These are phyloP conservation scores for Hydrangea macrophylla DNA, from an alignment of 148 eudicot species.

Conservation along the genomic window DNA sequence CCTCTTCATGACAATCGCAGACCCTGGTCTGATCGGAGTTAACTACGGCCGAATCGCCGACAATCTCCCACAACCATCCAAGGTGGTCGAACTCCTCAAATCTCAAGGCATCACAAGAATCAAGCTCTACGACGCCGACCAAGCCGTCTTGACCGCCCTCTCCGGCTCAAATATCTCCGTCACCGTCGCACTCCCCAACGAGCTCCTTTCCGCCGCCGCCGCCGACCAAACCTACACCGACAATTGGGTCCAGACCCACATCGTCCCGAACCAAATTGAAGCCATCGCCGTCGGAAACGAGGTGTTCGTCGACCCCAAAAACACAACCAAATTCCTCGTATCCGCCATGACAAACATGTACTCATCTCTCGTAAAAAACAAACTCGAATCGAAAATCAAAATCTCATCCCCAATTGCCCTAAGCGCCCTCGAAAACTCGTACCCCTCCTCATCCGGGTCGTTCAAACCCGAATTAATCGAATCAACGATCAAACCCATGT, in stretches of 20 bases:
- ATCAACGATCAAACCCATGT: conserved; percentile 65
- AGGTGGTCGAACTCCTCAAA: conserved; percentile 75
- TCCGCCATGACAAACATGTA: conserved; percentile 74
- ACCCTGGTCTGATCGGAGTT: conserved; percentile 54
- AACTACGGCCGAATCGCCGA: conserved; percentile 85
- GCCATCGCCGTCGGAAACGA: conserved; percentile 90
- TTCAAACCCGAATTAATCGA: conserved; percentile 61
- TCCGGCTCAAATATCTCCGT: conserved; percentile 33
- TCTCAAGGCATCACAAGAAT: conserved; percentile 45
- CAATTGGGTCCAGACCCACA: conserved; percentile 54
- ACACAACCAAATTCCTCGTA: conserved; percentile 43
- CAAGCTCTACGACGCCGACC: conserved; percentile 65
- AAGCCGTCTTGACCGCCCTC: conserved; percentile 44
- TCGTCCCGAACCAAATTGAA: conserved; percentile 43
- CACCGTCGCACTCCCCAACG: conserved; percentile 64
- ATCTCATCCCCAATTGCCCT: conserved; percentile 70
- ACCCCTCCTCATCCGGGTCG: conserved; percentile 76
- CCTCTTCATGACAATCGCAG: conserved; percentile 3
- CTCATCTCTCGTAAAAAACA: conserved; percentile 30
- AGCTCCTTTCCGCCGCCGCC: conserved; percentile 68
- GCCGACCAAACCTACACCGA: conserved; percentile 59
- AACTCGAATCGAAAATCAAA: conserved; percentile 29
- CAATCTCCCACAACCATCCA: conserved; percentile 60
- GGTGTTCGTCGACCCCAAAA: conserved; percentile 55
- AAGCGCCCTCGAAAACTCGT: conserved; percentile 44